Conservation (phyloP, 768 basidiomycete genomes). For the Naganishia randhawae region DNA sequence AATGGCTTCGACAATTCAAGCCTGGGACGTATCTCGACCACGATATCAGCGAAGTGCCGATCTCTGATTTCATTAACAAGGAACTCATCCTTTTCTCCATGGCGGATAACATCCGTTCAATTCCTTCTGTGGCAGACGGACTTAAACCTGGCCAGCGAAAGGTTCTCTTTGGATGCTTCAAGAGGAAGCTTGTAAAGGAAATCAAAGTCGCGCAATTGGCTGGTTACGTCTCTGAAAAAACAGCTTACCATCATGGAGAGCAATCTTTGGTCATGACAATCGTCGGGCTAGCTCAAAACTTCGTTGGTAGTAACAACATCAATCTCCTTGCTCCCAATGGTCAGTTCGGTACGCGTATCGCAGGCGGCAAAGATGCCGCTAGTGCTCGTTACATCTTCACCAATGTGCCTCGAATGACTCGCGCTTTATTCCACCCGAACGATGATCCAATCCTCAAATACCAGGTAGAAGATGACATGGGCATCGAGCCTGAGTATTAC, state of each 20-base stretch:
- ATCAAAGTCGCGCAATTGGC: slow-evolving; percentile 95
- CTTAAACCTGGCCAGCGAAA: slow-evolving; percentile 97
- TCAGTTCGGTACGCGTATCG: slow-evolving; percentile 83
- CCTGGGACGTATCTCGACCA: slow-evolving; percentile 94
- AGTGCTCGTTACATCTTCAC: slow-evolving; percentile 96
- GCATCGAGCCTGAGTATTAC: slow-evolving; percentile 92
- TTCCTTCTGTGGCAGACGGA: slow-evolving; percentile 88
- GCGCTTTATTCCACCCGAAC: slow-evolving; percentile 70
- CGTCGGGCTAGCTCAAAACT: slow-evolving; percentile 87
- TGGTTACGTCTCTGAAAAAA: slow-evolving; percentile 89
- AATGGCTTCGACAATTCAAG: slow-evolving; percentile 95
- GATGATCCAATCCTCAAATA: slow-evolving; percentile 83
- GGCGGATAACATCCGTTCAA: slow-evolving; percentile 98
- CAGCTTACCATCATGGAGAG: slow-evolving; percentile 97
- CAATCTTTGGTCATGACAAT: slow-evolving; percentile 80
- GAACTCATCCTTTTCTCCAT: slow-evolving; percentile 98
- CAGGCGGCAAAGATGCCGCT: slow-evolving; percentile 92
- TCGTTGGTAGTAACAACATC: slow-evolving; percentile 91
- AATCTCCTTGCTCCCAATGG: slow-evolving; percentile 82
- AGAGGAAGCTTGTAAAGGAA: slow-evolving; percentile 83
- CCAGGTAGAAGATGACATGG: slow-evolving; percentile 76
- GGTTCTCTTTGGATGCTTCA: slow-evolving; percentile 93
- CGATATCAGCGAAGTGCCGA: slow-evolving; percentile 75
- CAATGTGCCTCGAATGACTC: slow-evolving; percentile 66
- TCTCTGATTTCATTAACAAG: slow-evolving; percentile 93